phyloP scores from a whole-genome alignment of 2,329 filamentous ascomycete species.

The Colletotrichum gloeosporioides region DNA sequence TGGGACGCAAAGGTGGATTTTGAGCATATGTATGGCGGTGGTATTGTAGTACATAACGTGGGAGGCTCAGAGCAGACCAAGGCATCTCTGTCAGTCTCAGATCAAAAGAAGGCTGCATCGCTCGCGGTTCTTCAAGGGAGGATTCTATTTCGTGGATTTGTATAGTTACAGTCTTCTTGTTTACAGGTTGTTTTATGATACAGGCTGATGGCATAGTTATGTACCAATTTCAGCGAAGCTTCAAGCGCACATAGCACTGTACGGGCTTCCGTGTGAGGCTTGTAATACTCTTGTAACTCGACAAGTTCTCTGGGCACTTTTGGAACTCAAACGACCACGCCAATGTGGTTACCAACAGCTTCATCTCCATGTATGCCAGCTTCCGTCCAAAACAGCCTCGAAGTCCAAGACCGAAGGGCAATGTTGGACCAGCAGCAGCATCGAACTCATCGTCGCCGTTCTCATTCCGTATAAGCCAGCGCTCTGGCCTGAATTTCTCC shows the following conservation, averaged over 20 bases:
- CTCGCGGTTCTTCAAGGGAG: neutral
- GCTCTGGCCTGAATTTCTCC: constrained; percentile 20
- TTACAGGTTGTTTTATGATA: neutral
- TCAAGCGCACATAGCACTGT: neutral
- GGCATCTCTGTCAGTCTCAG: neutral
- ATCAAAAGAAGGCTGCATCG: neutral
- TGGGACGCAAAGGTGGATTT: neutral
- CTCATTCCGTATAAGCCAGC: constrained; percentile 21
- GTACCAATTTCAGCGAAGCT: neutral
- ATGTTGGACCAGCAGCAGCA: constrained; percentile 25
- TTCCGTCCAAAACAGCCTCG: constrained; percentile 31
- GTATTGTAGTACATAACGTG: neutral
- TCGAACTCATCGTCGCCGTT: constrained; percentile 23
- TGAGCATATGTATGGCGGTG: neutral
- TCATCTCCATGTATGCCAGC: constrained; percentile 33
- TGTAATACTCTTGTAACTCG: neutral
- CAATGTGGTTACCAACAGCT: constrained; percentile 25
- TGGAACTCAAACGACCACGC: constrained; percentile 31
- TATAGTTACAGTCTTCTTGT: neutral
- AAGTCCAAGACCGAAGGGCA: constrained; percentile 27
- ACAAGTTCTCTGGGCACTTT: neutral
- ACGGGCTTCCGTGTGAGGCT: neutral
- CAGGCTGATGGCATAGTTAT: neutral
- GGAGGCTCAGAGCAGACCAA: neutral
- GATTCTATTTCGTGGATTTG: neutral